Percentiles rank a stretch among this genome's conserved stretches.
These are phyloP conservation scores for Dendrobium catenatum DNA, from an alignment of 106 monocot species.

Conservation along the genomic window DNA sequence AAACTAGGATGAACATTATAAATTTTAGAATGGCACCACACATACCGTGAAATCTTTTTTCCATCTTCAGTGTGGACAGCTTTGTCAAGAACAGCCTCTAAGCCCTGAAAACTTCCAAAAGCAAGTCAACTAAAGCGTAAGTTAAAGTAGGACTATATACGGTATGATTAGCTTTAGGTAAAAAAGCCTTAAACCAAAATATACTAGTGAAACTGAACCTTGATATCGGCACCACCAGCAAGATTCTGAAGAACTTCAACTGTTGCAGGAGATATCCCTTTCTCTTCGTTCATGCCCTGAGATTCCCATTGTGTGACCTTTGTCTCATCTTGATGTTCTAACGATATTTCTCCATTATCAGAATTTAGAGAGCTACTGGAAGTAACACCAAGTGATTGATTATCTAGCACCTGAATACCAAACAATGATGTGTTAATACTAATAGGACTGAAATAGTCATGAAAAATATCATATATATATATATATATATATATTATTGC, in stretches of 20 bases:
- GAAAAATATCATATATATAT: constrained; percentile 5
- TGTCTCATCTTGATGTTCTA: constrained; percentile 51
- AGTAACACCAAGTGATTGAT: constrained; percentile 16
- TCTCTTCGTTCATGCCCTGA: constrained; percentile 41
- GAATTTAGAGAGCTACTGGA: constrained; percentile 22
- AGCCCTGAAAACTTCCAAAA: constrained; percentile 38
- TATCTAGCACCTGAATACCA: constrained; percentile 31
- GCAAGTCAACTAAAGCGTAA: constrained; percentile 6
- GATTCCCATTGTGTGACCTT: constrained; percentile 70
- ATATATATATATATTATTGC: constrained; percentile 19
- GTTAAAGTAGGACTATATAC: not conserved
- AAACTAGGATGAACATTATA: not conserved
- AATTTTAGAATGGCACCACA: constrained; percentile 12
- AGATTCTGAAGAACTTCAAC: constrained; percentile 86
- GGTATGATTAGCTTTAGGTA: not conserved
- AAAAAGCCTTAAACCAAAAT: not conserved
- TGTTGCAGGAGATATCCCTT: constrained; percentile 51
- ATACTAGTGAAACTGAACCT: constrained; percentile 39
- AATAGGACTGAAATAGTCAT: not conserved
- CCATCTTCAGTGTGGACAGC: constrained; percentile 82
- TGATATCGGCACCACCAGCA: constrained; percentile 94
- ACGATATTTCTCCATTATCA: constrained; percentile 48
- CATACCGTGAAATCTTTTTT: constrained; percentile 66
- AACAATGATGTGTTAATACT: not conserved
- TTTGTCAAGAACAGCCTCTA: constrained; percentile 97